phyloP scores from a whole-genome alignment of 495 filamentous ascomycete genomes.

The Penicillium subrubescens region DNA sequence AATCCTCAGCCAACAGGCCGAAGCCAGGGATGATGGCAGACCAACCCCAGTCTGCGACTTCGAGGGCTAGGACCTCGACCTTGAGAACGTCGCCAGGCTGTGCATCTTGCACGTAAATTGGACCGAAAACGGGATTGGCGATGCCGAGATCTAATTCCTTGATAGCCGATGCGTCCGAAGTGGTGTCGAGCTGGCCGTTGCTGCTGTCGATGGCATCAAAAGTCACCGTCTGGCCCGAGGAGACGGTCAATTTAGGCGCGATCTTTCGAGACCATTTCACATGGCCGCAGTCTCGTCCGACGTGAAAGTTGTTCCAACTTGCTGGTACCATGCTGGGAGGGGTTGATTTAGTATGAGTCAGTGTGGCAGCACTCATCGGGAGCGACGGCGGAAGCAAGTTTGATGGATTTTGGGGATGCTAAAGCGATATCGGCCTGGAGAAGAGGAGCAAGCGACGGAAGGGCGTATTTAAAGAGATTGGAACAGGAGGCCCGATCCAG shows the following conservation, averaged over 20 bases:
- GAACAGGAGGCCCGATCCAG: constrained; percentile 4
- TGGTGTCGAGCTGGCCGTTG: constrained; percentile 48
- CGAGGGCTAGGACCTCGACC: constrained; percentile 47
- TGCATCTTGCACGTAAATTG: constrained; percentile 47
- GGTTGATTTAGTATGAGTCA: constrained; percentile 29
- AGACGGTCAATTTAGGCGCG: constrained; percentile 46
- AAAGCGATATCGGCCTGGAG: not conserved
- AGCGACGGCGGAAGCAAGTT: not conserved
- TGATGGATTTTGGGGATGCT: not conserved
- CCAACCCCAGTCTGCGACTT: constrained; percentile 52
- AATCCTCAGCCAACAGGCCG: constrained; percentile 51
- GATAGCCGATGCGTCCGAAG: constrained; percentile 43
- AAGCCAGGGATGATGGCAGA: constrained; percentile 53
- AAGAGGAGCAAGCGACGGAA: not conserved
- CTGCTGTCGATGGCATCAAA: constrained; percentile 55
- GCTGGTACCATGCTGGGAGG: constrained; percentile 20
- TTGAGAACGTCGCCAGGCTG: constrained; percentile 53
- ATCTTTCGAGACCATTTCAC: constrained; percentile 52
- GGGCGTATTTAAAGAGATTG: not conserved
- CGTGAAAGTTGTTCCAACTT: constrained; percentile 39
- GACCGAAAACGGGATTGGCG: constrained; percentile 52
- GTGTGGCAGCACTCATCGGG: constrained; percentile 21
- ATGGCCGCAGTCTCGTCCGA: constrained; percentile 44
- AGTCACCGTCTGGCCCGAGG: constrained; percentile 44
- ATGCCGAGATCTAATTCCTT: constrained; percentile 42